phyloP scores from a whole-genome alignment of 2,329 filamentous ascomycete species.

The Alternaria conjuncta region DNA sequence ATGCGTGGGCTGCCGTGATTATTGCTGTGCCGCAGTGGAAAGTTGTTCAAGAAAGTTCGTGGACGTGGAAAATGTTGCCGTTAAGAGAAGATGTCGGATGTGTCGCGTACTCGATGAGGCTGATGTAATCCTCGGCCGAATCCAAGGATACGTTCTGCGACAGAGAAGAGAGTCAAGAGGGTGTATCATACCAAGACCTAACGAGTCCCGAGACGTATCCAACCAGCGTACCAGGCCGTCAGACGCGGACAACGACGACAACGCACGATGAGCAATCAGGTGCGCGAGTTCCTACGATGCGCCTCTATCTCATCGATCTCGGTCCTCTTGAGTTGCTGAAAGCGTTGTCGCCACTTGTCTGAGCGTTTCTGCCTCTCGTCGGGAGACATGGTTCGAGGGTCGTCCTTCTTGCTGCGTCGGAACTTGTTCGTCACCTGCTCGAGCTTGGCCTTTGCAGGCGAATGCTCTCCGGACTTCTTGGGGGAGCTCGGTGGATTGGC shows the following conservation, averaged over 20 bases:
- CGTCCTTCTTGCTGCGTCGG: conserved; percentile 46
- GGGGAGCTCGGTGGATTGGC: conserved; percentile 36
- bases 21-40: background rate
- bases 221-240: background rate
- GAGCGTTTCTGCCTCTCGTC: conserved; percentile 46
- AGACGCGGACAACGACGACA: background rate
- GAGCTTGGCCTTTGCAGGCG: conserved; percentile 55
- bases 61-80: background rate
- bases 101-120: background rate
- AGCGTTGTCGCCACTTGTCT: conserved; percentile 47
- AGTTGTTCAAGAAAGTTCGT: background rate
- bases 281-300: conserved; percentile 21
- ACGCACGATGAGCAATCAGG: background rate
- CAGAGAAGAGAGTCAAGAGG: background rate
- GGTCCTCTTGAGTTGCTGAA: conserved; percentile 39
- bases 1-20: background rate
- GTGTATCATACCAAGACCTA: background rate
- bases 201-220: background rate
- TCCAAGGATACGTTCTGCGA: background rate
- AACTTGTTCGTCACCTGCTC: conserved; percentile 56
- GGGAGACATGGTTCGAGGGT: conserved; percentile 43
- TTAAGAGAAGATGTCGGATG: background rate
- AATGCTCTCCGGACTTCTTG: conserved; percentile 47
- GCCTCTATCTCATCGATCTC: conserved; percentile 39
- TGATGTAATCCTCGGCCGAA: background rate